Conservation (phyloP, 2,329 filamentous ascomycete species). For the Fusarium goolgardi region DNA sequence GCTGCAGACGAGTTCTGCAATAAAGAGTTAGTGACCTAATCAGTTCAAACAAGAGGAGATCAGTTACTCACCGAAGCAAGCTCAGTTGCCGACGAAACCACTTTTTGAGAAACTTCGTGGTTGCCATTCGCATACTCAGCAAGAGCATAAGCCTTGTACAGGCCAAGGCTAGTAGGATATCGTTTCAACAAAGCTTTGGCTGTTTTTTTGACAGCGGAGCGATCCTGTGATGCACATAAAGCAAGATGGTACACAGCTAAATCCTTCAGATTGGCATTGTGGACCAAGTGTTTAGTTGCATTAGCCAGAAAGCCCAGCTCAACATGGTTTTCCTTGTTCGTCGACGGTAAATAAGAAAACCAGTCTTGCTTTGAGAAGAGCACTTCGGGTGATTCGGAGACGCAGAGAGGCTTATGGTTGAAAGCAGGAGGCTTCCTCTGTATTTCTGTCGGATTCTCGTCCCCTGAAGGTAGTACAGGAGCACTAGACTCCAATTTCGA, state of each 20-base stretch:
- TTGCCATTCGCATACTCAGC: conserved; percentile 73
- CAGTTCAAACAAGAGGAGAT: neutral
- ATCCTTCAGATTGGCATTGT: conserved; percentile 48
- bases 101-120: conserved; percentile 67
- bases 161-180: conserved; percentile 68
- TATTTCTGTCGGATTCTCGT: conserved; percentile 38
- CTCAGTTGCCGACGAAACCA: conserved; percentile 73
- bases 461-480: neutral
- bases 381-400: conserved; percentile 59
- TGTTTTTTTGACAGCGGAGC: conserved; percentile 70
- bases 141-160: conserved; percentile 85
- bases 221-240: conserved; percentile 69
- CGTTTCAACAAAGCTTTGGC: conserved; percentile 80
- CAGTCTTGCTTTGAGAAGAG: conserved; percentile 62
- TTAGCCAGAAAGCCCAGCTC: conserved; percentile 63
- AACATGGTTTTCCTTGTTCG: conserved; percentile 39
- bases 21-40: conserved; percentile 10
- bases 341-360: conserved; percentile 58
- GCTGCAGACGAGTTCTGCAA: conserved; percentile 34
- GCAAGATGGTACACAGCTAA: conserved; percentile 78
- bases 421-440: conserved; percentile 49
- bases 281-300: conserved; percentile 69
- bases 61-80: conserved; percentile 48
- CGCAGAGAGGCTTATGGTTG: conserved; percentile 44
- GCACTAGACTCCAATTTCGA: conserved; percentile 6